Percentiles rank a stretch among this genome's conserved stretches.
Evolutionary conservation across 2,329 filamentous ascomycete genomes (phyloP).

Genomic region (Boeremia lycopersici): DNA sequence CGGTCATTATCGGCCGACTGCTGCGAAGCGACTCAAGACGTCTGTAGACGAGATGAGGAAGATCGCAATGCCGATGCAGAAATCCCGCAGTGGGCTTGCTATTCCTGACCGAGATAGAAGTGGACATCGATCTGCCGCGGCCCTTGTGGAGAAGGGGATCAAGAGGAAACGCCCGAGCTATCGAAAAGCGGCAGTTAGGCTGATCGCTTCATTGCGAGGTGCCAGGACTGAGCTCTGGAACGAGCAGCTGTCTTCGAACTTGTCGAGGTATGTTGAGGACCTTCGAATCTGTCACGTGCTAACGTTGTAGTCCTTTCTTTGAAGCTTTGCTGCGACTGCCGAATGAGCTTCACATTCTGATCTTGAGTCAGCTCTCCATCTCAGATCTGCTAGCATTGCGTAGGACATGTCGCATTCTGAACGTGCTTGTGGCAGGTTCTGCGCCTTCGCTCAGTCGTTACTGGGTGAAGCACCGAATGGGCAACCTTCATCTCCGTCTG

Average conservation of each 20-base stretch:
- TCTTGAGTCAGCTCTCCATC: conserved; percentile 42
- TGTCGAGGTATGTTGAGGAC: conserved; percentile 31
- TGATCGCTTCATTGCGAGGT: conserved; percentile 41
- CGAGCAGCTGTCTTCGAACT: conserved; percentile 24
- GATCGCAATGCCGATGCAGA: conserved; percentile 28
- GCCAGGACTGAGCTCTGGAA: conserved; percentile 31
- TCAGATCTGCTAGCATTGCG: conserved; percentile 43
- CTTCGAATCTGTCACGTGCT: not conserved
- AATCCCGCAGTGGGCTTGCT: conserved; percentile 30
- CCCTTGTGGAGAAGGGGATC: conserved; percentile 22
- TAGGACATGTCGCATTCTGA: conserved; percentile 38
- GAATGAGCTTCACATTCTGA: conserved; percentile 43
- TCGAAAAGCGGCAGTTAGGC: conserved; percentile 39
- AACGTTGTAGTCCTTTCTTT: conserved; percentile 34
- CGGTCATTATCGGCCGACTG: conserved; percentile 17
- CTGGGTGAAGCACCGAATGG: conserved; percentile 43
- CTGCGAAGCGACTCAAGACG: conserved; percentile 4
- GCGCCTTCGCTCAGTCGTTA: conserved; percentile 44
- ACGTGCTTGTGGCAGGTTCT: conserved; percentile 40
- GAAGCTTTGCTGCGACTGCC: conserved; percentile 42
- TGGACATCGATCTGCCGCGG: conserved; percentile 19
- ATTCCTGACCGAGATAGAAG: conserved; percentile 25
- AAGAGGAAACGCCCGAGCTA: conserved; percentile 40
- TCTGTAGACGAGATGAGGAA: conserved; percentile 16
- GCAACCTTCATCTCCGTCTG: conserved; percentile 41